These are phyloP conservation scores for Beauveria sp. DNA, from an alignment of 2,329 filamentous ascomycete genomes.

Conservation along the genomic window DNA sequence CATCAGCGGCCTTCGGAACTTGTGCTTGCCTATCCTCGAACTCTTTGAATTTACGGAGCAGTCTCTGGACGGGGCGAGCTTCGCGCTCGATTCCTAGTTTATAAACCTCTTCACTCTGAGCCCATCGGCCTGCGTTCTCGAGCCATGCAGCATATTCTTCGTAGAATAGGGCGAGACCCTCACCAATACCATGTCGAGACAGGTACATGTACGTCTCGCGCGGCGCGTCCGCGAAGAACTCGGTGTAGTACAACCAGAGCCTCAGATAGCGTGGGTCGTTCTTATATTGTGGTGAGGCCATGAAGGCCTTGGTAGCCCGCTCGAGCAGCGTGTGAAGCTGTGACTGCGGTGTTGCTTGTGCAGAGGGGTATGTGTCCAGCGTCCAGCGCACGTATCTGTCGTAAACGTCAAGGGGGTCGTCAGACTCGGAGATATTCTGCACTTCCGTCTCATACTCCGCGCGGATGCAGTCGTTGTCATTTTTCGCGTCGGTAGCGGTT, in stretches of 20 bases:
- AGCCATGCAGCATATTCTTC: slow-evolving; percentile 95
- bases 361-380: slow-evolving; percentile 85
- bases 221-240: slow-evolving; percentile 86
- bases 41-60: slow-evolving; percentile 84
- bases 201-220: slow-evolving; percentile 90
- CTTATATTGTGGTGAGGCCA: slow-evolving; percentile 79
- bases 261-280: slow-evolving; percentile 92
- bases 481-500: slow-evolving; percentile 64
- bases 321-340: slow-evolving; percentile 83
- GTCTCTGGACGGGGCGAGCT: slow-evolving; percentile 70
- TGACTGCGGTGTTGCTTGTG: slow-evolving; percentile 86
- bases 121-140: slow-evolving; percentile 75
- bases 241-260: slow-evolving; percentile 90
- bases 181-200: slow-evolving; percentile 79
- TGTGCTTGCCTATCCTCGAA: slow-evolving; percentile 74
- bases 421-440: slow-evolving; percentile 69
- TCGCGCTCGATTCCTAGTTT: slow-evolving; percentile 82
- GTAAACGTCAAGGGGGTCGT: slow-evolving; percentile 92
- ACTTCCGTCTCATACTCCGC: slow-evolving; percentile 83
- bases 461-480: slow-evolving; percentile 70
- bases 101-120: slow-evolving; percentile 90
- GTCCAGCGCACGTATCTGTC: slow-evolving; percentile 98
- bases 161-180: slow-evolving; percentile 83
- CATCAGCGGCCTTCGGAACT: slow-evolving; percentile 51
- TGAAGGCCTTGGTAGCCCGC: slow-evolving; percentile 84